These are phyloP conservation scores for Pseudogymnoascus sp. DNA, from an alignment of 2,329 filamentous ascomycete species.

Conservation along the genomic window DNA sequence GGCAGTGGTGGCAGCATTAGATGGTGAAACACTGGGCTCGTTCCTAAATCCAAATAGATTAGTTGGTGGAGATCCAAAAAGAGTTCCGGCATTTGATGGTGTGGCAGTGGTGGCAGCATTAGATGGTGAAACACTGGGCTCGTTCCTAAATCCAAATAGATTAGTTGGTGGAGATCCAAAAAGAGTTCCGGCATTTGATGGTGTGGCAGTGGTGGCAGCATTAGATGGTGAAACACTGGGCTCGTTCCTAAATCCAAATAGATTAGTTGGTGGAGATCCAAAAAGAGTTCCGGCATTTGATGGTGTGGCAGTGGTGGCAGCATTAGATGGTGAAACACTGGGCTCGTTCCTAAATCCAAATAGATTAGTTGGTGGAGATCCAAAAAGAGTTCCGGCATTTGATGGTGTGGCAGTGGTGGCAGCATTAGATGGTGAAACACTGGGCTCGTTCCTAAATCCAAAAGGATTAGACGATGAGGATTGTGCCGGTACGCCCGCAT, in stretches of 20 bases:
- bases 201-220: not conserved
- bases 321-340: not conserved
- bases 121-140: not conserved
- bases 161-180: not conserved
- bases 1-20: not conserved
- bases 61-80: not conserved
- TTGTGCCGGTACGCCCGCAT: not conserved
- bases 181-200: not conserved
- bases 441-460: not conserved
- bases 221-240: not conserved
- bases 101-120: not conserved
- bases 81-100: not conserved
- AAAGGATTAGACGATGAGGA: not conserved
- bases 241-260: not conserved
- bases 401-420: not conserved
- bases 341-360: not conserved
- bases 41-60: not conserved
- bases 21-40: not conserved
- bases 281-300: not conserved
- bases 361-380: not conserved
- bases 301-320: not conserved
- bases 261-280: not conserved
- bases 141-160: not conserved
- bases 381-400: not conserved
- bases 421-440: not conserved